Conservation (phyloP, 352 stramenopile species). For the Halophytophthora polymorphica region DNA sequence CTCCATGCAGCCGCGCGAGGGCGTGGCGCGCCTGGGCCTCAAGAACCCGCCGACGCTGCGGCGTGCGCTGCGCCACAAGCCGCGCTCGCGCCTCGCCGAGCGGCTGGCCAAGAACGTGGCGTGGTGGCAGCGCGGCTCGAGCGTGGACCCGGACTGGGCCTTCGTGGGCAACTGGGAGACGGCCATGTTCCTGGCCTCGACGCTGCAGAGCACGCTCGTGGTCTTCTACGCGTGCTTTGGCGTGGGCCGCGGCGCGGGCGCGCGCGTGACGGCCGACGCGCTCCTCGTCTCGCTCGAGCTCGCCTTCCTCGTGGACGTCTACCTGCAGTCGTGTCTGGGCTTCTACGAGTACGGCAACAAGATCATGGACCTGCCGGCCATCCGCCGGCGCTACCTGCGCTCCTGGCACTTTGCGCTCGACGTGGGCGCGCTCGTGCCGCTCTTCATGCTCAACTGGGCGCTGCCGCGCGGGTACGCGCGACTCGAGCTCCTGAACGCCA, state of each 20-base stretch:
- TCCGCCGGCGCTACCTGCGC: conserved; percentile 40
- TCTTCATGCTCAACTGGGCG: conserved; percentile 45
- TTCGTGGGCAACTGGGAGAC: conserved; percentile 55
- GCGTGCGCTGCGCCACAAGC: conserved; percentile 15
- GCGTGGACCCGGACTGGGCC: conserved; percentile 47
- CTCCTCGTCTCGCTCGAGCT: conserved; percentile 38
- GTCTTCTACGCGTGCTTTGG: conserved; percentile 57
- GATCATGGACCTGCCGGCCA: conserved; percentile 40
- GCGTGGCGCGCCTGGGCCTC: conserved; percentile 11
- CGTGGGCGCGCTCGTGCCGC: conserved; percentile 33
- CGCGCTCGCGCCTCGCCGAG: conserved; percentile 14
- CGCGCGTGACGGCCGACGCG: conserved; percentile 23
- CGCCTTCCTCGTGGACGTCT: conserved; percentile 45
- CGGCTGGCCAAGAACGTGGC: conserved; percentile 27
- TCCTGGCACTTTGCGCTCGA: conserved; percentile 45
- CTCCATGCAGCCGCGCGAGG: conserved; percentile 14
- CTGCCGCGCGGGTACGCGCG: conserved; percentile 1
- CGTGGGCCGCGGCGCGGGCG: conserved; percentile 4
- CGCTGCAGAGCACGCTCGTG: conserved; percentile 35
- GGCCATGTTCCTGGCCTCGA: conserved; percentile 37
- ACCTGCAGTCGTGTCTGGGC: conserved; percentile 45
- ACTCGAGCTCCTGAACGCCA: conserved; percentile 46
- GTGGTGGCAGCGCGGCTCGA: conserved; percentile 23
- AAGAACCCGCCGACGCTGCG: conserved; percentile 22
- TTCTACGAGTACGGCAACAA: conserved; percentile 73